These are phyloP conservation scores for Melanopsichium pennsylvanicum DNA, from an alignment of 1,284 basidiomycete genomes.

Conservation along the genomic window DNA sequence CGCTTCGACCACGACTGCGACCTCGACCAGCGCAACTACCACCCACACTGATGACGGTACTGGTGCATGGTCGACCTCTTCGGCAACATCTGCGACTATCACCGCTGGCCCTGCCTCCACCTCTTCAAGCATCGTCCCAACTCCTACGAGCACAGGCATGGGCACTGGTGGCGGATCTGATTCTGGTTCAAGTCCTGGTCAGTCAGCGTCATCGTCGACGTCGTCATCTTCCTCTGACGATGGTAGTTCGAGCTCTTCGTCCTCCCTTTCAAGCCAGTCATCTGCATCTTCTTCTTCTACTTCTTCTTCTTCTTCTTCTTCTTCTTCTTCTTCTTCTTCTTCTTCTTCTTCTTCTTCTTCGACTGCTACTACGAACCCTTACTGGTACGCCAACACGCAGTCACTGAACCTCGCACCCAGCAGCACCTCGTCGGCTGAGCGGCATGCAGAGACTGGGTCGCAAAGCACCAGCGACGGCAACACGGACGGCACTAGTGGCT, in stretches of 20 bases:
- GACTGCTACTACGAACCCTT: slow-evolving; percentile 29
- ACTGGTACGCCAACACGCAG: slow-evolving; percentile 52
- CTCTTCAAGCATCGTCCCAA: slow-evolving; percentile 5
- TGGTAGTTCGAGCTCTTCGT: slow-evolving; percentile 5
- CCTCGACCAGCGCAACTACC: not conserved
- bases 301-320: slow-evolving; percentile 16
- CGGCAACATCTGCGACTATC: not conserved
- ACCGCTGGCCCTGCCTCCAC: slow-evolving; percentile 11
- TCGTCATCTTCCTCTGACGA: slow-evolving; percentile 11
- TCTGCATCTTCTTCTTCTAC: slow-evolving; percentile 8
- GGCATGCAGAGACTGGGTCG: slow-evolving; percentile 6
- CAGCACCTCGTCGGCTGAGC: slow-evolving; percentile 12
- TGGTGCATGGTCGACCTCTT: slow-evolving; percentile 2
- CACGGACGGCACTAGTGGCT: no score
- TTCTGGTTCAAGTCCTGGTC: not conserved
- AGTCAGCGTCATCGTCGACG: slow-evolving; percentile 5
- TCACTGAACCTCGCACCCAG: slow-evolving; percentile 35
- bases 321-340: no score
- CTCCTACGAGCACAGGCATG: not conserved
- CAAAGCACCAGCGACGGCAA: slow-evolving; percentile 5
- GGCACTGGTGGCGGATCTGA: slow-evolving; percentile 9
- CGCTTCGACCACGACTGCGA: not conserved
- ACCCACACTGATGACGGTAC: slow-evolving; percentile 1
- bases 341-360: slow-evolving; percentile 16
- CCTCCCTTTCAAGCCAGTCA: not conserved